Base-by-base conservation (phyloP, 129 eudicot species). In the Pulicaria dysenterica region DNA sequence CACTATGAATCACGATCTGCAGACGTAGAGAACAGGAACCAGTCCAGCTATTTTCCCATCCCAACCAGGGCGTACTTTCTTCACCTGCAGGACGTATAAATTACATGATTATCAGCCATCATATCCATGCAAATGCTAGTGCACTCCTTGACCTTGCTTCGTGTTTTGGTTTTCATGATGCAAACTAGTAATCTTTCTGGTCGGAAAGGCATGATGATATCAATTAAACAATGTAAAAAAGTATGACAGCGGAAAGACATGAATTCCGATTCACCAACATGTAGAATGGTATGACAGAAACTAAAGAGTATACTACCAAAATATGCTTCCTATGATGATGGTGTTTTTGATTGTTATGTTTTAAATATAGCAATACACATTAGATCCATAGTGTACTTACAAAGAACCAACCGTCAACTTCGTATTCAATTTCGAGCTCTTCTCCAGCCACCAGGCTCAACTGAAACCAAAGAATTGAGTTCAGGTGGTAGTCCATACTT, bases 401-500 rank as follows among this genome's bases (percentile, higher is more conserved):
- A 80, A 81, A 82, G 69, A 79, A 91, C 97, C 97, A 91, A 82
- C 95, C 97, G 80, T 91, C 95, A 58, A 91, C 90, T 82, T 91
- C 97, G 31, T 91, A 76, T 47, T 91, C 92, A 43, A 91, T 91
- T 69, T 88, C 95, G 12, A 91, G 81, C 47, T 85, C 97, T 70
- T 91, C 97, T 17, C 97, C 97, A 36, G 88, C 83, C 16, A 87
- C 85, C 17, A 91, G 86, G 76, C 83, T 86, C 56, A 91, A 80
- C 97, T 91, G 88, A 64, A 77, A 69, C 58, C 7, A 7, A 45
- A 72, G 47, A 72, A 34, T 36, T n/a, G 19, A 17, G 41, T 43
- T 70, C 66, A 70, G 12, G n/a, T 14, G 55, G 34, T 7, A 4
- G 43, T 69, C n/a, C 50, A 53, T 62, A 56, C 12, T 5, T 56